Conservation (phyloP, 768 basidiomycete species). For the Rhodotorula taiwanensis region DNA sequence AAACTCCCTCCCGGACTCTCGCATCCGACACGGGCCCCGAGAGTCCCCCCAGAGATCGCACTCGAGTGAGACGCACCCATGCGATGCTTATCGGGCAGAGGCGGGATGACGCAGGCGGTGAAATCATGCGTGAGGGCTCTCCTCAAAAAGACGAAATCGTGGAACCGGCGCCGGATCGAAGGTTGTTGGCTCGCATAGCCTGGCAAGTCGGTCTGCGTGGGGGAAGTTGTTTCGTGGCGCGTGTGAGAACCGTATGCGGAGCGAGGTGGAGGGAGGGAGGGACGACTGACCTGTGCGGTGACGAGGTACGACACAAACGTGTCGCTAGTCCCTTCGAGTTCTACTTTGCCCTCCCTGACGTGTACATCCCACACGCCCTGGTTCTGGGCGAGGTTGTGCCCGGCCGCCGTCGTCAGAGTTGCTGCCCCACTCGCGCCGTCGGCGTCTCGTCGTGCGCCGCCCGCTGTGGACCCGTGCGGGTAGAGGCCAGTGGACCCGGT, state of each 20-base stretch:
- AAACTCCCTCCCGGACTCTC: too few species aligned
- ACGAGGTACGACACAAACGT: conserved; percentile 93
- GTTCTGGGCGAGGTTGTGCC: neutral
- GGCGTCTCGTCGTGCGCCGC: neutral
- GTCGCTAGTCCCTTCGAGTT: conserved; percentile 93
- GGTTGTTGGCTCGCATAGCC: conserved; percentile 72
- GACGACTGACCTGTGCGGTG: conserved; percentile 63
- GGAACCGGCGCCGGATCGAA: conserved; percentile 77
- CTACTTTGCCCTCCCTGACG: conserved; percentile 89
- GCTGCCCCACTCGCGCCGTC: neutral
- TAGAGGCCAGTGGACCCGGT: too few species aligned
- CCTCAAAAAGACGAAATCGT: conserved; percentile 91
- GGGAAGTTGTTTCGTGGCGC: neutral
- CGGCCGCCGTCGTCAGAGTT: too few species aligned
- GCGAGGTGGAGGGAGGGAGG: neutral
- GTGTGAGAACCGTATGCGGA: neutral
- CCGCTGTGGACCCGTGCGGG: too few species aligned
- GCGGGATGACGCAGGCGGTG: conserved; percentile 95
- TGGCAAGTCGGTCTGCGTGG: conserved; percentile 71
- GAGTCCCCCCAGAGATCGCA: neutral
- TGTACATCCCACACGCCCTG: neutral
- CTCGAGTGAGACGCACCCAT: conserved; percentile 58
- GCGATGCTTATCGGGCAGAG: conserved; percentile 91
- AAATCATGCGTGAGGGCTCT: conserved; percentile 84
- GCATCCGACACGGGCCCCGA: too few species aligned